phyloP scores from a whole-genome alignment of 768 basidiomycete species.

The Suillus luteus region DNA sequence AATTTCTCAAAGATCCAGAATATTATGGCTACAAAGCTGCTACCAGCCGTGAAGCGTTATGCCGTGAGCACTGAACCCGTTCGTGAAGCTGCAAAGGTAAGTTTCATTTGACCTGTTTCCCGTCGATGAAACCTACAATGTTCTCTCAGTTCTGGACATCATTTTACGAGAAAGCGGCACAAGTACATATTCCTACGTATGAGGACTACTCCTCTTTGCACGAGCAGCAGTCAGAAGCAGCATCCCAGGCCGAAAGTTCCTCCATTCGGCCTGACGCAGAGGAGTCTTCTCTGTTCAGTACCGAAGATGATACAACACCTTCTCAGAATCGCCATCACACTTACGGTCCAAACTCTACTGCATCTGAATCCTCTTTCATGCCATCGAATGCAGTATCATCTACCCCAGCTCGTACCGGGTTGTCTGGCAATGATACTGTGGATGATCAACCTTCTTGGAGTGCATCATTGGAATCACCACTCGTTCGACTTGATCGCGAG shows the following conservation, averaged over 20 bases:
- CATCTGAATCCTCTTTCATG: conserved; percentile 73
- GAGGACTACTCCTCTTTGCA: conserved; percentile 66
- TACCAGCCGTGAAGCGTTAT: conserved; percentile 91
- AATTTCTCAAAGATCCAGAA: conserved; percentile 92
- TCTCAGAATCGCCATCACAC: conserved; percentile 17
- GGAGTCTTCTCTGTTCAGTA: conserved; percentile 18
- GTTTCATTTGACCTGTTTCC: conserved; percentile 22
- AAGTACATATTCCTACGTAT: conserved; percentile 76
- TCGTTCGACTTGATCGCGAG: conserved; percentile 65
- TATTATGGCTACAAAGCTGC: conserved; percentile 72
- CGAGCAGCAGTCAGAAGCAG: conserved; percentile 46
- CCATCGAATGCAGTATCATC: conserved; percentile 75
- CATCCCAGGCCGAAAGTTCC: conserved; percentile 16
- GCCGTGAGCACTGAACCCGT: conserved; percentile 86
- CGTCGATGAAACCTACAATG: neutral
- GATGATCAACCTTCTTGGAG: conserved; percentile 68
- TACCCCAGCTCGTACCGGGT: conserved; percentile 58
- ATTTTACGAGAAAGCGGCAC: conserved; percentile 94
- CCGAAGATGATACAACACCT: conserved; percentile 13
- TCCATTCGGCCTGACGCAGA: conserved; percentile 19
- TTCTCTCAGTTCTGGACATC: conserved; percentile 85
- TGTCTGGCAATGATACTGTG: conserved; percentile 38
- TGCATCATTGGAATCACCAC: conserved; percentile 73
- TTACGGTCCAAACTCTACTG: conserved; percentile 47
- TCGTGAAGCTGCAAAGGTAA: conserved; percentile 85